Base-by-base conservation (phyloP, 2,329 filamentous ascomycete genomes). In the Cordyceps cateniannulata region DNA sequence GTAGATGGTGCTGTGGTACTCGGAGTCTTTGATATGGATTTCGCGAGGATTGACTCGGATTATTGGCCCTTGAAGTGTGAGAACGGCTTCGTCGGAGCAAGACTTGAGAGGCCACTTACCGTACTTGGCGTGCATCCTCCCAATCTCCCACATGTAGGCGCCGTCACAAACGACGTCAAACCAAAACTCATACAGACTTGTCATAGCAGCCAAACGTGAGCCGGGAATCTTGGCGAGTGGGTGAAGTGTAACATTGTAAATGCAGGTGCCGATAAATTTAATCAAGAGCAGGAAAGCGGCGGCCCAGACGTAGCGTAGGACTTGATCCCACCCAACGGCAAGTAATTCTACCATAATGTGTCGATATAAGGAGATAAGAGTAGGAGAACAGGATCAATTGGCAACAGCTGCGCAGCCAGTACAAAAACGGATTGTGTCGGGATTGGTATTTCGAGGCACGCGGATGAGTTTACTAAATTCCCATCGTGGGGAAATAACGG, bases 21-120 rank as follows among this genome's bases (percentile, higher is more conserved):
- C 59, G 1, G 69, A 55, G 20, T 70, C 67, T 22, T 58, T 62
- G 32, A 73, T 63, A 51, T 74, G 71, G 3, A 74, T 50, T 61
- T 74, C 73, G 29, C 68, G 60, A 0, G 72, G 69, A 38, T 68
- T 72, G 62, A 74, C 69, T 9, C 71, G 66, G 42, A 74, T 63
- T n/a, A 75, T 70, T 0, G 71, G 69, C 2, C 73, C 67, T 69
- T 8, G 42, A 20, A 3, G 42, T n/a, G 18, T 32, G 7, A 35
- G 27, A 35, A 35, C 6, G 8, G 18, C 4, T 22, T 22, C n/a
- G 9, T 12, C 4, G 5, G 42, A 22, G 16, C 18, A 51, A 5
- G 3, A 35, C 12, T 25, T 20, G 20, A 9, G 5, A 6, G 12
- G 9, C 20, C 7, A 16, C 27, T 4, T 29, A 29, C 38, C 52